Percentiles rank a stretch among this genome's conserved stretches.
Conservation (phyloP, 2,329 filamentous ascomycete species). For the Pyricularia sp. region DNA sequence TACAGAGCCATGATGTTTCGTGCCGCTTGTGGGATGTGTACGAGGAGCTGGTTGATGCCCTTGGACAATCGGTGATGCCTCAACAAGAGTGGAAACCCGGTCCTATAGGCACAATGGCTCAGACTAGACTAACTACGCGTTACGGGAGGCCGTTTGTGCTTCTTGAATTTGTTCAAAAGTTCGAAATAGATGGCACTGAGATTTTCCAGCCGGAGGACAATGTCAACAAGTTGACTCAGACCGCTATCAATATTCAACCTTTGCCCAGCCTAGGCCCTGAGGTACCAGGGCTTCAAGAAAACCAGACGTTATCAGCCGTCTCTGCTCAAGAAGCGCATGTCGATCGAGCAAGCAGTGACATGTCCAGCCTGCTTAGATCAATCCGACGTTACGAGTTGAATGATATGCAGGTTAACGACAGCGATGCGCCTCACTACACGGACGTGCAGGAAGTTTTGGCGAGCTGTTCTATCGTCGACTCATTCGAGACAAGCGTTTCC, state of each 20-base stretch:
- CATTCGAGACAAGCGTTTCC: not conserved
- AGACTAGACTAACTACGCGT: not conserved
- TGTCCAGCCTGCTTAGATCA: not conserved
- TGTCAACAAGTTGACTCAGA: not conserved
- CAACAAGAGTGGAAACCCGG: not conserved
- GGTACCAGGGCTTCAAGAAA: not conserved
- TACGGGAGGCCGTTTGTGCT: constrained; percentile 1
- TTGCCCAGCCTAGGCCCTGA: not conserved
- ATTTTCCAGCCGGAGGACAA: not conserved
- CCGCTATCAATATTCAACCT: not conserved
- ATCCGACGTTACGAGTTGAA: not conserved
- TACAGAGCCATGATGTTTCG: not conserved
- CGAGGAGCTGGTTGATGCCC: not conserved
- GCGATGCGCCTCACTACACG: not conserved
- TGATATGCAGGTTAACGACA: not conserved
- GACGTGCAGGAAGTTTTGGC: not conserved
- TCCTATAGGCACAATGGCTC: not conserved
- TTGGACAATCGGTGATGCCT: not conserved
- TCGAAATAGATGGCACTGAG: not conserved
- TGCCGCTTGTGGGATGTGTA: not conserved
- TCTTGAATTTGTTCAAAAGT: not conserved
- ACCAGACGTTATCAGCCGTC: not conserved
- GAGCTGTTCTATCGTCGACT: not conserved
- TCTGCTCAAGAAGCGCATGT: not conserved
- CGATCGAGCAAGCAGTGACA: not conserved